These are phyloP conservation scores for Choanephora cucurbitarum DNA, from an alignment of 371 early-diverging fungal species.

Conservation along the genomic window DNA sequence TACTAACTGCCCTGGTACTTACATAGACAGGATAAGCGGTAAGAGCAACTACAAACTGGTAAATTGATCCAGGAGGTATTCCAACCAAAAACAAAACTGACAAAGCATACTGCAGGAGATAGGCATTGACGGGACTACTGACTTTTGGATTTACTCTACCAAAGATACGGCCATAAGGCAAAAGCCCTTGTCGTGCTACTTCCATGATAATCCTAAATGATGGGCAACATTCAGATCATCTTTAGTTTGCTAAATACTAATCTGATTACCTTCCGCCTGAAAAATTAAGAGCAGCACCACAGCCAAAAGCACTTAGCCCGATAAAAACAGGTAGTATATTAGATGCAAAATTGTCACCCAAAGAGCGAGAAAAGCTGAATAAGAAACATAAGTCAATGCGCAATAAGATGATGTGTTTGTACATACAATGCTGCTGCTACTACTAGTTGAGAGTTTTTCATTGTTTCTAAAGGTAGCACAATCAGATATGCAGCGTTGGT, in stretches of 20 bases:
- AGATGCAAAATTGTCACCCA: slow-evolving; percentile 43
- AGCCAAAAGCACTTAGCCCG: slow-evolving; percentile 40
- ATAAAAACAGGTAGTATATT: slow-evolving; percentile 39
- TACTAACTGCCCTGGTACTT: too few species aligned
- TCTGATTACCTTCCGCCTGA: slow-evolving; percentile 22
- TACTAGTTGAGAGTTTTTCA: slow-evolving; percentile 40
- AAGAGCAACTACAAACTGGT: slow-evolving; percentile 45
- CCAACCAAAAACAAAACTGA: slow-evolving; percentile 39
- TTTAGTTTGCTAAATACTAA: background rate
- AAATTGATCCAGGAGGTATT: slow-evolving; percentile 44
- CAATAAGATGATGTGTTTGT: background rate
- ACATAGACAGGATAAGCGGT: slow-evolving; percentile 45
- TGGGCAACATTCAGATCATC: background rate
- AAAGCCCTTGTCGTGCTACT: slow-evolving; percentile 36
- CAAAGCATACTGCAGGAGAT: slow-evolving; percentile 37
- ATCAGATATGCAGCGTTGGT: slow-evolving; percentile 44
- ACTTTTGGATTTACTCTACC: slow-evolving; percentile 37
- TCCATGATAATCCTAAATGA: slow-evolving; percentile 40
- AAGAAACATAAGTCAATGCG: background rate
- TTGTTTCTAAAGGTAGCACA: slow-evolving; percentile 33
- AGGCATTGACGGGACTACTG: slow-evolving; percentile 42
- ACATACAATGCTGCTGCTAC: slow-evolving; percentile 50
- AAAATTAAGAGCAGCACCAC: slow-evolving; percentile 37
- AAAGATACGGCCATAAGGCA: slow-evolving; percentile 44
- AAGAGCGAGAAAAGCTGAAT: slow-evolving; percentile 41